These are phyloP conservation scores for Ananas comosus DNA, from an alignment of 176 grass and related monocot genomes.

Conservation along the genomic window DNA sequence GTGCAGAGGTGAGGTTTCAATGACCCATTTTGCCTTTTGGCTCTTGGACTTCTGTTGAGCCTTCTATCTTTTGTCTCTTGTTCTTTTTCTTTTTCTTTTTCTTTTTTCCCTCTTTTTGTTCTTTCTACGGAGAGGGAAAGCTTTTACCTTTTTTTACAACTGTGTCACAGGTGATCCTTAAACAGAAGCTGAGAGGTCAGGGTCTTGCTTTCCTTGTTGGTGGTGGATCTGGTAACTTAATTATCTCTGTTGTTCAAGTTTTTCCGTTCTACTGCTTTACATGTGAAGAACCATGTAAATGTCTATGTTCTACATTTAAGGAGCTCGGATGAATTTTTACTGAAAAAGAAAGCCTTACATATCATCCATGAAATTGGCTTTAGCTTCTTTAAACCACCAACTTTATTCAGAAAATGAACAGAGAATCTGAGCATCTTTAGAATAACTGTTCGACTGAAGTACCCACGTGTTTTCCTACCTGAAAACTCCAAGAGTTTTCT, in stretches of 20 bases:
- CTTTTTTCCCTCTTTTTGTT: neutral
- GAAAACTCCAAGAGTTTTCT: too few relatives aligned
- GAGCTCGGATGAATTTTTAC: too few relatives aligned
- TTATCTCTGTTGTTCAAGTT: constrained; percentile 3
- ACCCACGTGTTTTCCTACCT: too few relatives aligned
- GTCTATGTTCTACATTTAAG: neutral
- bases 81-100: neutral
- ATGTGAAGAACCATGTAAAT: neutral
- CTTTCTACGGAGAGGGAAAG: neutral
- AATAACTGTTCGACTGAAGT: too few relatives aligned
- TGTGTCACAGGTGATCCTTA: constrained; percentile 59
- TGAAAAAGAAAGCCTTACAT: too few relatives aligned
- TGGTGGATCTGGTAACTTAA: constrained; percentile 59
- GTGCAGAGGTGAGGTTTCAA: constrained; percentile 61
- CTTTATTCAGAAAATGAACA: too few relatives aligned
- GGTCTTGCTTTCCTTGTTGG: constrained; percentile 89
- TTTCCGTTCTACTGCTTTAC: constrained; percentile 4
- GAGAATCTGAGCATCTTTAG: too few relatives aligned
- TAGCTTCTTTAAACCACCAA: too few relatives aligned
- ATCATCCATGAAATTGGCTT: too few relatives aligned
- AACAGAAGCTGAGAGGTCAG: constrained; percentile 90
- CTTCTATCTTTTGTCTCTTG: neutral
- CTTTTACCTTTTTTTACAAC: neutral
- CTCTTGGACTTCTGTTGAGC: constrained; percentile 5
- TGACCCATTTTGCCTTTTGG: neutral